phyloP scores from a whole-genome alignment of 176 grass and related monocot species.

The Carex scoparia region DNA sequence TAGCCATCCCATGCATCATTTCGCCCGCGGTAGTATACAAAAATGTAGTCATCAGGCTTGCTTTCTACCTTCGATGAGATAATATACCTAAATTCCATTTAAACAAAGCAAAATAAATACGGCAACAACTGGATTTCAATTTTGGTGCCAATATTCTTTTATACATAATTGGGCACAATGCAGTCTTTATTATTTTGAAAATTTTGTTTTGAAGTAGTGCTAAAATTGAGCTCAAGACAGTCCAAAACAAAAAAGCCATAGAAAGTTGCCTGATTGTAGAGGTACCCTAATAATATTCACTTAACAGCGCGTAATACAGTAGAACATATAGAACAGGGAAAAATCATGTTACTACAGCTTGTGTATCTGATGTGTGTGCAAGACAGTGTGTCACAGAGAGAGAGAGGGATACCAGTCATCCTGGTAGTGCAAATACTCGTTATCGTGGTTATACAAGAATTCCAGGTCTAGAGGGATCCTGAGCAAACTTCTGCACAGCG shows the following conservation, averaged over 20 bases:
- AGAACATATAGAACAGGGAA: background rate
- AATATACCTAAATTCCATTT: slow-evolving; percentile 60
- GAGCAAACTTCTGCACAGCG: slow-evolving; percentile 53
- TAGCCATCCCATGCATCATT: slow-evolving; percentile 99
- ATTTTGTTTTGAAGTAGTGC: background rate
- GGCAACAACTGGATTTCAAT: background rate
- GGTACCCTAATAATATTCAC: background rate
- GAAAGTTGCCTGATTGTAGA: background rate
- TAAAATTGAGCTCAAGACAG: background rate
- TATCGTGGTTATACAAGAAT: slow-evolving; percentile 94
- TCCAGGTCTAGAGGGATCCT: slow-evolving; percentile 59
- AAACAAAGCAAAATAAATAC: background rate
- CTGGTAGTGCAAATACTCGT: slow-evolving; percentile 93
- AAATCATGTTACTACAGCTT: background rate
- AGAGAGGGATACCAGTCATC: slow-evolving; percentile 71
- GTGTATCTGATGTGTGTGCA: background rate
- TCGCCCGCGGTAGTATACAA: slow-evolving; percentile 84
- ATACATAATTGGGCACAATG: background rate
- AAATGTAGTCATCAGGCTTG: slow-evolving; percentile 90
- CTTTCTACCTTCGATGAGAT: slow-evolving; percentile 88
- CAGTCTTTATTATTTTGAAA: background rate
- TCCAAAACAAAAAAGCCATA: background rate
- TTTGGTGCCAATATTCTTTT: background rate
- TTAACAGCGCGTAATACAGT: background rate
- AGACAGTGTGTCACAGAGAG: background rate